A percentile compares a stretch with the other conserved stretches of the same genome.
Conservation (phyloP, 768 basidiomycete genomes). For the Boletus subcaerulescens region DNA sequence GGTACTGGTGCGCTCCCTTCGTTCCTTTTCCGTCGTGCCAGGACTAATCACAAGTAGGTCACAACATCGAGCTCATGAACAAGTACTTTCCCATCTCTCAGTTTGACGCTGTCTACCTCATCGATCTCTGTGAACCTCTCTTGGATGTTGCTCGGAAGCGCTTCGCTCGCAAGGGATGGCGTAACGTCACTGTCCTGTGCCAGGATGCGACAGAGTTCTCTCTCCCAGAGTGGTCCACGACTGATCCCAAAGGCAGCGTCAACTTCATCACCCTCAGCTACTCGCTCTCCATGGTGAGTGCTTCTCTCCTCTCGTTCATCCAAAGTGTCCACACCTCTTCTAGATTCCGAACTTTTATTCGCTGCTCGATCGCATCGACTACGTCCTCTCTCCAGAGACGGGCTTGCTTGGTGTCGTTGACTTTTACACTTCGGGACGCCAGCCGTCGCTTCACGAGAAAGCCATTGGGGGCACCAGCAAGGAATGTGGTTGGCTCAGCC, state of each 20-base stretch:
- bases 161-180: slow-evolving; percentile 66
- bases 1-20: slow-evolving; percentile 49
- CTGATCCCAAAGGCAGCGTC: slow-evolving; percentile 53
- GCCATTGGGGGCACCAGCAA: slow-evolving; percentile 63
- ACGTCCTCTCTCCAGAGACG: slow-evolving; percentile 54
- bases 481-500: slow-evolving; percentile 59
- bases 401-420: slow-evolving; percentile 69
- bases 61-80: slow-evolving; percentile 75
- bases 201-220: slow-evolving; percentile 70
- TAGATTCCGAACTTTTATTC: slow-evolving; percentile 64
- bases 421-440: slow-evolving; percentile 64
- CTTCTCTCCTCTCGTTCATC: not conserved
- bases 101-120: slow-evolving; percentile 67
- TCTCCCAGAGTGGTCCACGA: slow-evolving; percentile 55
- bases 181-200: slow-evolving; percentile 65
- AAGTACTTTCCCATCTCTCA: slow-evolving; percentile 51
- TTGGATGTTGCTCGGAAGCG: slow-evolving; percentile 68
- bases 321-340: not conserved
- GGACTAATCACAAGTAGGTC: slow-evolving; percentile 18
- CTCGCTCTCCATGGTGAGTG: slow-evolving; percentile 50
- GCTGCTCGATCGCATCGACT: slow-evolving; percentile 64
- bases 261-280: slow-evolving; percentile 55
- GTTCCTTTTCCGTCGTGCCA: not conserved
- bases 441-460: slow-evolving; percentile 53
- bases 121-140: slow-evolving; percentile 72